Conservation (phyloP, 2,329 filamentous ascomycete species). For the Fusarium pseudocircinatum region DNA sequence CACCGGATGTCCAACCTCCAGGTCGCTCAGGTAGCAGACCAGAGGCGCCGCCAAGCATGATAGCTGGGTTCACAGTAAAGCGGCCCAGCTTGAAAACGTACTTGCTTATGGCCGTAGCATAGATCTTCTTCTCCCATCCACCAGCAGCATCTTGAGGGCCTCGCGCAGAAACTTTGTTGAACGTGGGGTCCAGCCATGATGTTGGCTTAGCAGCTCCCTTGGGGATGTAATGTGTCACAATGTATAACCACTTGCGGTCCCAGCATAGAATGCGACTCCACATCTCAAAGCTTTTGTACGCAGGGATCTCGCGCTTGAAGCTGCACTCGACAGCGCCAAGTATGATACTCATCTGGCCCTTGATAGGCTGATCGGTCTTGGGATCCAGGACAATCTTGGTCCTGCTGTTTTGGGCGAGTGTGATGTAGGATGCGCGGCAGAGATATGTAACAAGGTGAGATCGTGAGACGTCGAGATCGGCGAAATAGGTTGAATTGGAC, state of each 20-base stretch:
- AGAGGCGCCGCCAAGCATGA: conserved; percentile 72
- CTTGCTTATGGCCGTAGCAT: conserved; percentile 78
- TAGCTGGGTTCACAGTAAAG: conserved; percentile 84
- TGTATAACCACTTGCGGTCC: conserved; percentile 86
- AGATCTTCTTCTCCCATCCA: conserved; percentile 70
- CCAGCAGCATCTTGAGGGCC: conserved; percentile 49
- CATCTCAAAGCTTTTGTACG: conserved; percentile 76
- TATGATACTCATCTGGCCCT: conserved; percentile 68
- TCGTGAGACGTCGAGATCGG: conserved; percentile 84
- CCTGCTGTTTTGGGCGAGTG: conserved; percentile 59
- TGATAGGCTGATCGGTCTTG: conserved; percentile 58
- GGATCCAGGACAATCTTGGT: conserved; percentile 62
- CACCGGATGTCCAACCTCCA: conserved; percentile 66
- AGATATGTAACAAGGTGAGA: conserved; percentile 81
- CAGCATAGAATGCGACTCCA: conserved; percentile 76
- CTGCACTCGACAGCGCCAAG: conserved; percentile 78
- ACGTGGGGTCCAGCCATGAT: conserved; percentile 60
- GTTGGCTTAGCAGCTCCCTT: conserved; percentile 66
- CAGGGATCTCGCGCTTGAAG: conserved; percentile 78
- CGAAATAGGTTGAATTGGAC: conserved; percentile 86
- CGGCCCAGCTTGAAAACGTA: conserved; percentile 86
- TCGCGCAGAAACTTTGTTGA: conserved; percentile 54
- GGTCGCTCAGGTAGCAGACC: conserved; percentile 80
- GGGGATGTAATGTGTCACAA: conserved; percentile 78
- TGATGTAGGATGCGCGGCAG: conserved; percentile 66